Evolutionary conservation across 1,284 basidiomycete species (phyloP), one percentile per base, ranked within the genome.

Genomic region (Abortiporus biennis): DNA sequence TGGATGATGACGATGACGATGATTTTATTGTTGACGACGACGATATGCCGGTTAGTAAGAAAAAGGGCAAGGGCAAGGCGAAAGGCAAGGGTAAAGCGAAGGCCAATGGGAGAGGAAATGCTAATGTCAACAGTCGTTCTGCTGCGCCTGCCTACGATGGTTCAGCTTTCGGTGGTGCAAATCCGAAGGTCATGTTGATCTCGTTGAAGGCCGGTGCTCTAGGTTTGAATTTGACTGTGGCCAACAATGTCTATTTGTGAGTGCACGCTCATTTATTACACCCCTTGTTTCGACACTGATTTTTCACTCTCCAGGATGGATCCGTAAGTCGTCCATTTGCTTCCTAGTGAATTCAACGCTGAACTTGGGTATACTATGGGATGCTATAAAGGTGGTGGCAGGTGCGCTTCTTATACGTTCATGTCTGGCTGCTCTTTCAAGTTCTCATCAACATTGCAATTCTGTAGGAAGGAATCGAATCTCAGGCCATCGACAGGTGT

Each of bases 231-330:
- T 63, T 94, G 47, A 94, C 91, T 1, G 86, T 88, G 12, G 92
- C 92, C 1, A 92, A 91, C 55, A 89, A 92, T 57, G 87, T 94
- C 1, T 91, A 87, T 56, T 62, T 94, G 80, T 91, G 52, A 69
- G 85, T 72, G 22, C 13, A 29, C 38, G 31, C 2, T 41, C 23
- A 12, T 41, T 40, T 16, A 11, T 12, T 37, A 31, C 23, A 13
- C n/a, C n/a, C n/a, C n/a, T n/a, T n/a, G n/a, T n/a, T n/a, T n/a
- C n/a, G n/a, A 15, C 16, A 32, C 30, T 39, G 12, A 16, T 45
- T 4, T 36, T 15, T 23, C 16, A 29, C 34, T 16, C 16, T 38
- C 38, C 47, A 86, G 84, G 37, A 90, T 90, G 78, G 91, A 94
- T 61, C 91, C 91, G 84, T 86, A 55, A 66, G 82, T 74, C 38